A percentile compares a stretch with the other conserved stretches of the same genome.
Evolutionary conservation across 352 stramenopile species (phyloP).

Genomic region (Phytophthora tentaculata): DNA sequence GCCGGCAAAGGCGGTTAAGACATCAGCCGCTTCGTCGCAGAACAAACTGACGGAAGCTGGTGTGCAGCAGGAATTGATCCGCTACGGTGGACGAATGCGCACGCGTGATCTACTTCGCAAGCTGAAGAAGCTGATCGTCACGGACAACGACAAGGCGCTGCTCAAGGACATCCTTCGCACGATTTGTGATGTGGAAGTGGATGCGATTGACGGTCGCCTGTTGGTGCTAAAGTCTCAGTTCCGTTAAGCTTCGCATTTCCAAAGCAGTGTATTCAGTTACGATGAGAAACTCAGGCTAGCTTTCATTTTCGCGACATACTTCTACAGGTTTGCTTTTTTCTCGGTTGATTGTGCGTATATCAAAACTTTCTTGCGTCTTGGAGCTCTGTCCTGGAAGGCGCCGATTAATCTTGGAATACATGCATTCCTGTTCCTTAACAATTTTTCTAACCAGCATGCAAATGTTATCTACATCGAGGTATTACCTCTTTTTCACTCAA

Average conservation of each 20-base stretch:
- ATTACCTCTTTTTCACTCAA: too few relatives aligned
- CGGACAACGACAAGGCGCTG: slow-evolving; percentile 80
- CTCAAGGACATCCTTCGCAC: slow-evolving; percentile 89
- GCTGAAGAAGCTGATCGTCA: slow-evolving; percentile 84
- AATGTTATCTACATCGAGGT: too few relatives aligned
- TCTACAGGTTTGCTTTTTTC: not conserved
- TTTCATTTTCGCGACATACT: not conserved
- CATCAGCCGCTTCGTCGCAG: slow-evolving; percentile 37
- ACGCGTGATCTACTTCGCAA: slow-evolving; percentile 79
- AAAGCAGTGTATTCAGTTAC: not conserved
- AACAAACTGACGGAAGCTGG: slow-evolving; percentile 82
- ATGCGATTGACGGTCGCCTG: slow-evolving; percentile 82
- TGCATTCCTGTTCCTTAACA: too few relatives aligned
- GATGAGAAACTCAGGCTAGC: not conserved
- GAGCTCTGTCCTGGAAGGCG: too few relatives aligned
- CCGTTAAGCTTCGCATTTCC: slow-evolving; percentile 48
- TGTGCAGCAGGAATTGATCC: slow-evolving; percentile 85
- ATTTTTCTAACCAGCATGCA: too few relatives aligned
- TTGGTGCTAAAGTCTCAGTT: slow-evolving; percentile 90
- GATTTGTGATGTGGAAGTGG: slow-evolving; percentile 87
- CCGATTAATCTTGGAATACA: too few relatives aligned
- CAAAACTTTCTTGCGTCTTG: too few relatives aligned
- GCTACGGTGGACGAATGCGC: slow-evolving; percentile 84
- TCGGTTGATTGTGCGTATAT: too few relatives aligned
- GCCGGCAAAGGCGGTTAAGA: slow-evolving; percentile 49